Evolutionary conservation across 2,329 filamentous ascomycete species (phyloP).

Genomic region (Aureobasidium vineae): DNA sequence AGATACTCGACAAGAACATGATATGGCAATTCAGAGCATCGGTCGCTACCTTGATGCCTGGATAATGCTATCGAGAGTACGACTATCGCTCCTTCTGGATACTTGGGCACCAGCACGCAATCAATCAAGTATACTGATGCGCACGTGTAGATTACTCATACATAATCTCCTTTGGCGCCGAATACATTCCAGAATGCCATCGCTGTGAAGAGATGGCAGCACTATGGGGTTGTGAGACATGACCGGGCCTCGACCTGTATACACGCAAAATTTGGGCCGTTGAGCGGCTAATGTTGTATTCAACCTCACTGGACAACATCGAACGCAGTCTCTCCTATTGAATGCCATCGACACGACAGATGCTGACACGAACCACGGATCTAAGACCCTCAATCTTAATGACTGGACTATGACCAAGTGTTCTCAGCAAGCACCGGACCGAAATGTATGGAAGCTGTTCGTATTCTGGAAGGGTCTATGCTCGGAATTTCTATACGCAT

Average conservation of each 20-base stretch:
- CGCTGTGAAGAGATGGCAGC: background rate
- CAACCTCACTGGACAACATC: background rate
- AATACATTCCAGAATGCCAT: background rate
- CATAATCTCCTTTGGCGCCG: background rate
- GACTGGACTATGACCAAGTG: background rate
- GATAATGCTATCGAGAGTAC: background rate
- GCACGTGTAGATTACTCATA: background rate
- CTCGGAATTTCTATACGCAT: background rate
- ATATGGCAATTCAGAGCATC: background rate
- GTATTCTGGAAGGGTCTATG: background rate
- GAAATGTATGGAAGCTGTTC: background rate
- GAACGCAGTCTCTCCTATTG: background rate
- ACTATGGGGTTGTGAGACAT: conserved; percentile 1
- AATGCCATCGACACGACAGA: background rate
- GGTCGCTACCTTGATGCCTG: background rate
- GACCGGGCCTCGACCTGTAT: background rate
- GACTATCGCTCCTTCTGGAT: background rate
- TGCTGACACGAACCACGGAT: conserved; percentile 5
- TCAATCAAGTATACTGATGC: background rate
- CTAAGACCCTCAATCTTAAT: background rate
- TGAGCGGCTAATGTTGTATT: background rate
- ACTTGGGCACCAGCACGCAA: background rate
- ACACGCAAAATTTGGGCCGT: background rate
- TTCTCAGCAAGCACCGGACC: background rate
- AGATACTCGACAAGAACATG: background rate